Conservation (phyloP, 2,329 filamentous ascomycete genomes). For the Moelleriella libera region DNA sequence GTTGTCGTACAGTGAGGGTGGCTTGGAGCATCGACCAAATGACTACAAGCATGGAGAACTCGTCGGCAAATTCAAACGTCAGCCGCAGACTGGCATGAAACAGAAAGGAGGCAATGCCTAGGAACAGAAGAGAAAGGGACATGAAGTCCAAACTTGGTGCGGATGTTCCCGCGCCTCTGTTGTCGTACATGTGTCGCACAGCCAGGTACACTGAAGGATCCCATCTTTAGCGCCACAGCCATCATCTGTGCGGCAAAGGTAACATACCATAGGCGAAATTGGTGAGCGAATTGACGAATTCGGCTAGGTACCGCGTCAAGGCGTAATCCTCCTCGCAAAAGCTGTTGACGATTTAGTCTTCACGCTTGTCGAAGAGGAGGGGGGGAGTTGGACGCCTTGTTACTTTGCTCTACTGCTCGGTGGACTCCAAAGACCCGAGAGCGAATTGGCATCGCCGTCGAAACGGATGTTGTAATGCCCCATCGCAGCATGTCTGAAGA, state of each 20-base stretch:
- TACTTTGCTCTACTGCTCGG: too few relatives aligned
- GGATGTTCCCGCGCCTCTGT: slow-evolving; percentile 15
- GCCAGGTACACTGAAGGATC: slow-evolving; percentile 23
- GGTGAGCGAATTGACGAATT: slow-evolving; percentile 28
- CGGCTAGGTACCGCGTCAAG: slow-evolving; percentile 26
- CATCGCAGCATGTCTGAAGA: too few relatives aligned
- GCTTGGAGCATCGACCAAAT: slow-evolving; percentile 36
- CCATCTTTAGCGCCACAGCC: slow-evolving; percentile 2
- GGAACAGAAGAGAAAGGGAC: slow-evolving; percentile 23
- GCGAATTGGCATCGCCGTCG: too few relatives aligned
- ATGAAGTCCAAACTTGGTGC: slow-evolving; percentile 22
- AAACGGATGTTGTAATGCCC: too few relatives aligned
- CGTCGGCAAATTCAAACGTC: slow-evolving; percentile 32
- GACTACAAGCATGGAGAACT: slow-evolving; percentile 44
- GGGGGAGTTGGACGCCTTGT: too few relatives aligned
- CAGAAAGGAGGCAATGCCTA: slow-evolving; percentile 26
- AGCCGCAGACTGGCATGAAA: slow-evolving; percentile 31
- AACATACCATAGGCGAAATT: slow-evolving; percentile 32
- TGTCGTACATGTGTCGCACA: slow-evolving; percentile 21
- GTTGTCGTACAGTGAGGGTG: slow-evolving; percentile 28
- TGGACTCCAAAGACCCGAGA: too few relatives aligned
- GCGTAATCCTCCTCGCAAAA: slow-evolving; percentile 34
- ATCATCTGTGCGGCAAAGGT: slow-evolving; percentile 16
- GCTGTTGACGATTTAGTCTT: slow-evolving; percentile 7
- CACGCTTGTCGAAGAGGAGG: too few relatives aligned